These are phyloP conservation scores for Cyberlindnera galapagoensis DNA, from an alignment of 805 yeast genomes.

Conservation along the genomic window DNA sequence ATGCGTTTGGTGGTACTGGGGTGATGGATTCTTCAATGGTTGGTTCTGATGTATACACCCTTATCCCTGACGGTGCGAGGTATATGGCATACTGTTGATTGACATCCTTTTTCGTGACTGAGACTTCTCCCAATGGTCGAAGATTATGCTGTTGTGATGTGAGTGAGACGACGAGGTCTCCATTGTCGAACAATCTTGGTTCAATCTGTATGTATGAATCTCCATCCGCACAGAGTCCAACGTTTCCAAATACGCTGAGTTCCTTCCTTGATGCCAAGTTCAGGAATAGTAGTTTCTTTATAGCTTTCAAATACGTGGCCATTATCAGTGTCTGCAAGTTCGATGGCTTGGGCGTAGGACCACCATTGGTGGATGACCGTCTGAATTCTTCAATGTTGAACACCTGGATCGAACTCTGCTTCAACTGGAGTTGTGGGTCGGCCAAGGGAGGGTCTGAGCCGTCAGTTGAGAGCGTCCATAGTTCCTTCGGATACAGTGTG, in stretches of 20 bases:
- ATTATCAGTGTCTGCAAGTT: slow-evolving; percentile 29
- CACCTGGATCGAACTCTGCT: slow-evolving; percentile 7
- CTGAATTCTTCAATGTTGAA: slow-evolving; percentile 17
- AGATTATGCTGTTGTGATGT: slow-evolving; percentile 28
- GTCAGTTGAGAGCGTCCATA: slow-evolving; percentile 39
- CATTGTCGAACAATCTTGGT: slow-evolving; percentile 40
- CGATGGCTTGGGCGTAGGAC: slow-evolving; percentile 25
- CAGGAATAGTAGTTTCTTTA: slow-evolving; percentile 35
- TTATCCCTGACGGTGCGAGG: slow-evolving; percentile 50
- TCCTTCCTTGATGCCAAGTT: slow-evolving; percentile 28
- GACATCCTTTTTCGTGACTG: slow-evolving; percentile 8
- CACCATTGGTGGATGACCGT: slow-evolving; percentile 6
- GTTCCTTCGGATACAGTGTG: slow-evolving; percentile 32
- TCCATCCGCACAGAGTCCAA: slow-evolving; percentile 27
- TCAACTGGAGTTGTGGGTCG: slow-evolving; percentile 14
- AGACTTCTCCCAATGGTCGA: slow-evolving; percentile 24
- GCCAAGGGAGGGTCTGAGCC: slow-evolving; percentile 29
- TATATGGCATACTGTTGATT: slow-evolving; percentile 35
- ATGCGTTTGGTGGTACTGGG: slow-evolving; percentile 36
- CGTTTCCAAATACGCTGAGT: slow-evolving; percentile 45
- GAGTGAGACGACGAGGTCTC: slow-evolving; percentile 35
- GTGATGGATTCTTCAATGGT: slow-evolving; percentile 30
- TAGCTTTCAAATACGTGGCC: slow-evolving; percentile 43
- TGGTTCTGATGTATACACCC: slow-evolving; percentile 35
- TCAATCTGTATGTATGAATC: slow-evolving; percentile 35